Evolutionary conservation across 805 yeast genomes (phyloP).

Genomic region (Kluyveromyces nonfermentans): DNA sequence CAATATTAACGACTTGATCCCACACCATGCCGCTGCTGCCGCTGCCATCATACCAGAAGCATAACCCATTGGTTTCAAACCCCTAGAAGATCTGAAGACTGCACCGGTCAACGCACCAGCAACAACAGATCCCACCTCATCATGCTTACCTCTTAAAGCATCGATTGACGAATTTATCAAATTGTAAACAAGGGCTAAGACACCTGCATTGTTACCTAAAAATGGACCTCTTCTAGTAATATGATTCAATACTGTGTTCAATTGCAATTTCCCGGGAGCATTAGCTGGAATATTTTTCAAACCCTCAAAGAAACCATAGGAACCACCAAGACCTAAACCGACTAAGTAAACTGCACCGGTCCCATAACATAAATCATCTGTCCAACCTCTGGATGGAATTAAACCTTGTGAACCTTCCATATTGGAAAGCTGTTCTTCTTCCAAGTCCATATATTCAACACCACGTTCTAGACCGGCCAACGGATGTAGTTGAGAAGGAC

Average conservation of each 20-base stretch:
- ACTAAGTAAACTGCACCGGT: constrained; percentile 87
- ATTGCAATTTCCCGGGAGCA: constrained; percentile 69
- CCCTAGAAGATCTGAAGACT: constrained; percentile 75
- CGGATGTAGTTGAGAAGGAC: constrained; percentile 73
- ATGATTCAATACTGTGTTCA: constrained; percentile 85
- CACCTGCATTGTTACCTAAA: constrained; percentile 92
- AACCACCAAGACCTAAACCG: constrained; percentile 85
- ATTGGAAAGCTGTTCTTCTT: constrained; percentile 66
- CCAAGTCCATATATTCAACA: constrained; percentile 82
- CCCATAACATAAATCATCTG: constrained; percentile 95
- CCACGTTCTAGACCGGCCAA: constrained; percentile 87
- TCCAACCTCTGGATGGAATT: constrained; percentile 95
- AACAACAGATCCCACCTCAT: constrained; percentile 68
- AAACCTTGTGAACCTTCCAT: constrained; percentile 84
- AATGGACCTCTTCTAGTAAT: constrained; percentile 94
- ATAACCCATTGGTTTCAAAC: constrained; percentile 79
- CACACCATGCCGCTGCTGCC: constrained; percentile 92
- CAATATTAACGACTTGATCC: constrained; percentile 40
- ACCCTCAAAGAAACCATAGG: constrained; percentile 83
- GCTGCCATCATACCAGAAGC: constrained; percentile 78
- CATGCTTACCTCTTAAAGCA: constrained; percentile 79
- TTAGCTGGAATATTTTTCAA: constrained; percentile 63
- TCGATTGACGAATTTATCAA: constrained; percentile 73
- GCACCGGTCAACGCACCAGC: constrained; percentile 95
- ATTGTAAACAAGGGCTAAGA: constrained; percentile 82